Percentiles rank a stretch among this genome's conserved stretches.
These are phyloP conservation scores for Chaetomium globosum DNA, from an alignment of 2,329 filamentous ascomycete genomes.

Conservation along the genomic window DNA sequence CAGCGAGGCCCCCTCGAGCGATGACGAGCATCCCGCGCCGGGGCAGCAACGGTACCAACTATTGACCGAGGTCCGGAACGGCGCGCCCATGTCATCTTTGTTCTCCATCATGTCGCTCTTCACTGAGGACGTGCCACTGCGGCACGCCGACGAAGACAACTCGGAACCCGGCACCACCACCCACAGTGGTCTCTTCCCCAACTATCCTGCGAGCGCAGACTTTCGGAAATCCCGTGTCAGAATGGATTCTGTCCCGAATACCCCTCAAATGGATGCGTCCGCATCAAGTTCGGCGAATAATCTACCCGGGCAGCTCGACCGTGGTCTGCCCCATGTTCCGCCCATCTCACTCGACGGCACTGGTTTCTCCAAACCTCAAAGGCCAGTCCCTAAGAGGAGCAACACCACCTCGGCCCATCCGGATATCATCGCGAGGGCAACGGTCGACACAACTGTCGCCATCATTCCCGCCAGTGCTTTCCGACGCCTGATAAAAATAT, in stretches of 20 bases:
- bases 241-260: conserved; percentile 45
- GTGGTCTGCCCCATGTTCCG: conserved; percentile 64
- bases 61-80: conserved; percentile 95
- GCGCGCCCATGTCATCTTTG: conserved; percentile 95
- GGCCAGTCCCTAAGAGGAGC: conserved; percentile 50
- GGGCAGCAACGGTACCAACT: conserved; percentile 87
- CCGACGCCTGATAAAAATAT: conserved; percentile 85
- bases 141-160: conserved; percentile 67
- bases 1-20: conserved; percentile 55
- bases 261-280: conserved; percentile 45
- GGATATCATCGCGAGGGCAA: conserved; percentile 94
- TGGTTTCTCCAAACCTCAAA: conserved; percentile 39
- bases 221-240: conserved; percentile 41
- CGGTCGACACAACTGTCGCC: conserved; percentile 94
- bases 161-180: conserved; percentile 38
- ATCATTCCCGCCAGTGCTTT: conserved; percentile 98
- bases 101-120: conserved; percentile 98
- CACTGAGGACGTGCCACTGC: conserved; percentile 87
- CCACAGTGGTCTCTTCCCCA: conserved; percentile 39
- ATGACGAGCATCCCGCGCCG: conserved; percentile 66
- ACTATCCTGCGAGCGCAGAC: conserved; percentile 39
- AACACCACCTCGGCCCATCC: conserved; percentile 82
- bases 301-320: conserved; percentile 40
- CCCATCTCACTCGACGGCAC: conserved; percentile 69
- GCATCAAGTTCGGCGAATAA: conserved; percentile 28